Evolutionary conservation across 139 green algal species (phyloP).

Genomic region (Prasinococcaceae sp.): DNA sequence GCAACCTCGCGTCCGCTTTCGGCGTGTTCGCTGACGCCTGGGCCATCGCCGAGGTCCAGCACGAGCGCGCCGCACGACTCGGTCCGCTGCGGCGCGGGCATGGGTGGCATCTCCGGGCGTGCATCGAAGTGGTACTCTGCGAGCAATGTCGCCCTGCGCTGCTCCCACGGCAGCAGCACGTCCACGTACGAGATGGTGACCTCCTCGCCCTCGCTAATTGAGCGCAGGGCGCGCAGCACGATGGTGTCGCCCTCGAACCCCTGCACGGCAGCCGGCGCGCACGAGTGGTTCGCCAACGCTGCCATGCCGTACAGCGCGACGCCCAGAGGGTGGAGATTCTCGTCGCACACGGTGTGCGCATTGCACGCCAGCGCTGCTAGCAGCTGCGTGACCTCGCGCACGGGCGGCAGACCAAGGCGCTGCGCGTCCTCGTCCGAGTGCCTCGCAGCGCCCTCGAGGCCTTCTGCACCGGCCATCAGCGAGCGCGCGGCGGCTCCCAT

Average conservation of each 20-base stretch:
- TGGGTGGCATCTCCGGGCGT: neutral
- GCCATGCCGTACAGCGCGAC: neutral
- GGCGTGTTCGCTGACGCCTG: too few species aligned
- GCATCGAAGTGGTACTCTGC: neutral
- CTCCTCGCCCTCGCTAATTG: conserved; percentile 37
- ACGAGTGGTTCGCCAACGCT: conserved; percentile 2
- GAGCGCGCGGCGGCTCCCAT: neutral
- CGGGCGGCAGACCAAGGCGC: neutral
- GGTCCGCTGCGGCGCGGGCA: too few species aligned
- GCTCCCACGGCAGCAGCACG: conserved; percentile 11
- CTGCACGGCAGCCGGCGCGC: neutral
- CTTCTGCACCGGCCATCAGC: neutral
- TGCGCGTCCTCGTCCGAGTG: neutral
- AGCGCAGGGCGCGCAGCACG: conserved; percentile 23
- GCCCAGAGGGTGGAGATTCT: conserved; percentile 38
- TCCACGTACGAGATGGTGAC: conserved; percentile 63
- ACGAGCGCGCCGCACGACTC: too few species aligned
- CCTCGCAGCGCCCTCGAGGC: too few species aligned
- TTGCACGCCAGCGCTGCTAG: conserved; percentile 49
- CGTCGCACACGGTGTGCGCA: conserved; percentile 55
- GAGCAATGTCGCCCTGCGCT: neutral
- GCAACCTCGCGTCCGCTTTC: too few species aligned
- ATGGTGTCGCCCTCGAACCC: conserved; percentile 14
- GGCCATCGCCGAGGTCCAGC: too few species aligned
- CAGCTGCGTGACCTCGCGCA: conserved; percentile 24